Percentiles rank a stretch among this genome's conserved stretches.
Conservation (phyloP, 2,329 filamentous ascomycete genomes). For the Colletotrichum truncatum region DNA sequence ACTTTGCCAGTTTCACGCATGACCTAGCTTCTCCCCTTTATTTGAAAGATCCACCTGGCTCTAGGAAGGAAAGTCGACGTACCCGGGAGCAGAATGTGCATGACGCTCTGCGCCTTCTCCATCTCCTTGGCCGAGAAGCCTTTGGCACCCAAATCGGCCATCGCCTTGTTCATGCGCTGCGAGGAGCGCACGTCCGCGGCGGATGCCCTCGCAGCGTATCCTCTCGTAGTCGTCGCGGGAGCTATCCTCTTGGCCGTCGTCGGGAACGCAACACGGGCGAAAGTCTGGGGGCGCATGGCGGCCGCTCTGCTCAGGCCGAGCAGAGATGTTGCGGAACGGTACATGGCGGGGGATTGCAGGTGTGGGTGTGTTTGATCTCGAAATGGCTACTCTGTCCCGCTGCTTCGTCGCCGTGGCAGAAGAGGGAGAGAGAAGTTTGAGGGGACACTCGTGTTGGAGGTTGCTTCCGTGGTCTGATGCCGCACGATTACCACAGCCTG, state of each 20-base stretch:
- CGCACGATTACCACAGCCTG: too few relatives aligned
- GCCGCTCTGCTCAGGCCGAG: conserved; percentile 10
- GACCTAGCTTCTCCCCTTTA: too few relatives aligned
- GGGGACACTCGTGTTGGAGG: too few relatives aligned
- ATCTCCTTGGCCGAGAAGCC: neutral
- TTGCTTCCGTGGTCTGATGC: neutral
- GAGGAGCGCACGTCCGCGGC: conserved; percentile 4
- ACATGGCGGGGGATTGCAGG: too few relatives aligned
- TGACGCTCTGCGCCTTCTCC: neutral
- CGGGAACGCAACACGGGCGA: neutral
- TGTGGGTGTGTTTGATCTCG: too few relatives aligned
- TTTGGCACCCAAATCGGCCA: neutral
- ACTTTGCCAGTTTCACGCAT: too few relatives aligned
- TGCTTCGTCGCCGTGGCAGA: neutral
- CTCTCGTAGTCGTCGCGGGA: neutral
- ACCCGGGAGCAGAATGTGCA: conserved; percentile 21
- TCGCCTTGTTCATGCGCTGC: neutral
- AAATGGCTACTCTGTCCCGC: neutral
- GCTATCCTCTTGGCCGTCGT: conserved; percentile 18
- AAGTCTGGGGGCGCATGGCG: neutral
- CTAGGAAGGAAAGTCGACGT: neutral
- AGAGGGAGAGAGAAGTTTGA: too few relatives aligned
- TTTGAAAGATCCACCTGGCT: too few relatives aligned
- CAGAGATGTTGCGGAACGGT: conserved; percentile 22
- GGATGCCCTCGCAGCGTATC: conserved; percentile 5